Evolutionary conservation across 2,329 filamentous ascomycete genomes (phyloP).

Genomic region (Paecilomyces variotii): DNA sequence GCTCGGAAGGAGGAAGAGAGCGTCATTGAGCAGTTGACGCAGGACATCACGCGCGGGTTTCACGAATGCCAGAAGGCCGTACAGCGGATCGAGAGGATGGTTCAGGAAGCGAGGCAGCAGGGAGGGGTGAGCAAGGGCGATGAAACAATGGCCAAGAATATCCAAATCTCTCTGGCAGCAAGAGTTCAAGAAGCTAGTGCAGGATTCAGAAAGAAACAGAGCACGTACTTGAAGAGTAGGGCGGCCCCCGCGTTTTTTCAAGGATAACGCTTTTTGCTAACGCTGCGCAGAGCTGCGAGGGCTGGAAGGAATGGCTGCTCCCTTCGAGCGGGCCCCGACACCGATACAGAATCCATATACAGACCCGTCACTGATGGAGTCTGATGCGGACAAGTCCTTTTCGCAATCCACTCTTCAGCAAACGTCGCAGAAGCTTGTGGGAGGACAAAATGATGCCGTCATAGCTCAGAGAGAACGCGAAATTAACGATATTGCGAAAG

Average conservation of each 20-base stretch:
- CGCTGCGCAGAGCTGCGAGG: constrained; percentile 58
- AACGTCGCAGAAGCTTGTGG: constrained; percentile 50
- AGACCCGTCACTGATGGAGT: constrained; percentile 84
- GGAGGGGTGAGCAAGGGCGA: constrained; percentile 69
- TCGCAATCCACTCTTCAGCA: constrained; percentile 84
- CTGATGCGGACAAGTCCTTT: constrained; percentile 85
- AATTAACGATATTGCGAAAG: constrained; percentile 96
- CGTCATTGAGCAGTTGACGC: constrained; percentile 84
- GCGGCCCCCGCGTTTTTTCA: neutral
- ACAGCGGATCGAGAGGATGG: constrained; percentile 78
- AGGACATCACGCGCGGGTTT: constrained; percentile 81
- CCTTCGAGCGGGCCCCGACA: constrained; percentile 42
- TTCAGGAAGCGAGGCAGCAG: constrained; percentile 66
- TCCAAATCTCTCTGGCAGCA: constrained; percentile 82
- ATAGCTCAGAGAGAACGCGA: constrained; percentile 91
- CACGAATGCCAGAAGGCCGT: constrained; percentile 86
- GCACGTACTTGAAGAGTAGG: constrained; percentile 86
- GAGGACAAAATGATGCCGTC: constrained; percentile 62
- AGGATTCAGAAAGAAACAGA: constrained; percentile 93
- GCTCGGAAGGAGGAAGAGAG: constrained; percentile 78
- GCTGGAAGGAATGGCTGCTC: constrained; percentile 55
- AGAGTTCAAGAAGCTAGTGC: constrained; percentile 88
- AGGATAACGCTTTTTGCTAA: constrained; percentile 7
- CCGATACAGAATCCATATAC: constrained; percentile 58
- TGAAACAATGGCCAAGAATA: constrained; percentile 91